phyloP scores from a whole-genome alignment of 768 basidiomycete genomes.

The Mrakia hoshinonis region DNA sequence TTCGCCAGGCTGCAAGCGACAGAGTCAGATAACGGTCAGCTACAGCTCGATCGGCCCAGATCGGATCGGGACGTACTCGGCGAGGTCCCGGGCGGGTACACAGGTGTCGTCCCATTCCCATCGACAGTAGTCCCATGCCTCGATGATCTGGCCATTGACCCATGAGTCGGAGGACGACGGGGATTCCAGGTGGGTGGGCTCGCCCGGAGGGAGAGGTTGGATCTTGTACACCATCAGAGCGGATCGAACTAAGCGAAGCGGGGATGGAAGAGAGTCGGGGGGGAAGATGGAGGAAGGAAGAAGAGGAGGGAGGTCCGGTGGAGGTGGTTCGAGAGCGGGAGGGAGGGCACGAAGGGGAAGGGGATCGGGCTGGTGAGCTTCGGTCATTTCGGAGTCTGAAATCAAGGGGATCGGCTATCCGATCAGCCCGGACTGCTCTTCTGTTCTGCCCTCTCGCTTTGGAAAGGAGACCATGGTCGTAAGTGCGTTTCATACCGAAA shows the following conservation, averaged over 20 bases:
- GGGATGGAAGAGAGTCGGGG: neutral
- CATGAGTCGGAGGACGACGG: no score
- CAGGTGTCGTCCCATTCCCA: constrained; percentile 15
- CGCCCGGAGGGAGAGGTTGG: neutral
- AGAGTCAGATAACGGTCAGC: neutral
- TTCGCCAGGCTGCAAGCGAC: neutral
- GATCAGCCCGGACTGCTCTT: neutral
- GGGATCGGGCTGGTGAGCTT: neutral
- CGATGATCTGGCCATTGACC: no score
- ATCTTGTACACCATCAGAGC: neutral
- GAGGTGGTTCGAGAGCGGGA: neutral
- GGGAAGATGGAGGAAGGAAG: neutral
- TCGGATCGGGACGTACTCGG: neutral
- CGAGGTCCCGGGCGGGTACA: constrained; percentile 16
- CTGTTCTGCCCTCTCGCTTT: neutral
- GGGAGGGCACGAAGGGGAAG: neutral
- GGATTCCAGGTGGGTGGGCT: neutral
- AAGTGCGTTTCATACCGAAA: neutral
- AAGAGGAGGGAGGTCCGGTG: neutral
- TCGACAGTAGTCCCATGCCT: no score
- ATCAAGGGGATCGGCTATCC: neutral
- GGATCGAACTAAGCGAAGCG: neutral
- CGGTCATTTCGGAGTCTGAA: neutral
- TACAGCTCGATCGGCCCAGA: neutral
- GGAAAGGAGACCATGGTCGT: neutral